Percentiles rank a stretch among this genome's conserved stretches.
These are phyloP conservation scores for Zasmidium citrigriseum DNA, from an alignment of 2,329 filamentous ascomycete species.

Conservation along the genomic window DNA sequence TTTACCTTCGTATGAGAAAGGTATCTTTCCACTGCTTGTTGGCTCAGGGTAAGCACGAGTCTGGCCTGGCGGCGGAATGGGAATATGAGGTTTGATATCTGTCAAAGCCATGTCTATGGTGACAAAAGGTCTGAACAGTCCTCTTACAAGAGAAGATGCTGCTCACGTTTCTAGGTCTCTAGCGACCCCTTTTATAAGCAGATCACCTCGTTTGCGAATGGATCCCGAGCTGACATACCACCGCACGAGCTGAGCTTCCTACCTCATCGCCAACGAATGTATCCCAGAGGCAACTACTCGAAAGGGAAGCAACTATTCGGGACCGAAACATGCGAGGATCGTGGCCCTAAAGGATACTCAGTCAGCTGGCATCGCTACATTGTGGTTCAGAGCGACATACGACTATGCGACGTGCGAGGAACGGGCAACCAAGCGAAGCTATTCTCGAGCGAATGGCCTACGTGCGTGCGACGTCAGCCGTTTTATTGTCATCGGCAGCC, in stretches of 20 bases:
- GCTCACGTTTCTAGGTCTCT: not conserved
- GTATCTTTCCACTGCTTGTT: not conserved
- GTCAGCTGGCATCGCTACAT: too few relatives aligned
- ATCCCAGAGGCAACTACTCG: too few relatives aligned
- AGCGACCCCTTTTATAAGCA: not conserved
- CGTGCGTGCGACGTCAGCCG: too few relatives aligned
- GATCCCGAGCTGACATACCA: not conserved
- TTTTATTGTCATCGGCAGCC: too few relatives aligned
- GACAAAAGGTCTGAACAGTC: not conserved
- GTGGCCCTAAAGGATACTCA: too few relatives aligned
- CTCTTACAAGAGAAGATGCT: not conserved
- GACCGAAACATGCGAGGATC: not conserved
- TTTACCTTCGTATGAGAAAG: not conserved
- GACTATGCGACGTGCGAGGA: too few relatives aligned
- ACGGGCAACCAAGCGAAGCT: too few relatives aligned
- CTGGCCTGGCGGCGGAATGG: not conserved
- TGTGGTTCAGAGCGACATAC: too few relatives aligned
- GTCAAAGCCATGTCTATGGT: not conserved
- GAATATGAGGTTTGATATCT: not conserved
- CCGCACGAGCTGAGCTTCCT: too few relatives aligned
- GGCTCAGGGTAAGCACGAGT: not conserved
- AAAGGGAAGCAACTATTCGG: too few relatives aligned
- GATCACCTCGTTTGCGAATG: not conserved
- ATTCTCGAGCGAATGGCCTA: too few relatives aligned
- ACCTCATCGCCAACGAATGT: too few relatives aligned